A percentile compares a stretch with the other conserved stretches of the same genome.
These are phyloP conservation scores for Gonapodya sp. DNA, from an alignment of 192 early-diverging fungal species.

Conservation along the genomic window DNA sequence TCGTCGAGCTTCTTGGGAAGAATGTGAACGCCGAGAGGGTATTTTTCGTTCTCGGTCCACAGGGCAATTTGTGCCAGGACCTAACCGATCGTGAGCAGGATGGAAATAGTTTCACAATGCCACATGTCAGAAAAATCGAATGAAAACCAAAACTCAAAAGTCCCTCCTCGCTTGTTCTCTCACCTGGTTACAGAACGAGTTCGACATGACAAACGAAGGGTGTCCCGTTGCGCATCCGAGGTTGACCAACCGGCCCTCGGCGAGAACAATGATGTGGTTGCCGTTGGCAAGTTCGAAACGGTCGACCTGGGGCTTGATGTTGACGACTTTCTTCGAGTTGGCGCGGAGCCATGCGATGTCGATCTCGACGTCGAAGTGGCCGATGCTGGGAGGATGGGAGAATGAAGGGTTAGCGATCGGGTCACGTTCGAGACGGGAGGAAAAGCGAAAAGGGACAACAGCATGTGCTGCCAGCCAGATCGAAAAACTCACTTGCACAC, in stretches of 20 bases:
- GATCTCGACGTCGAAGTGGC: conserved; percentile 99
- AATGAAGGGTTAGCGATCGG: neutral
- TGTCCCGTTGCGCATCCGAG: conserved; percentile 98
- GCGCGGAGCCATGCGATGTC: conserved; percentile 97
- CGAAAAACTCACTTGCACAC: conserved; percentile 83
- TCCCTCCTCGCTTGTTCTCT: too few species aligned
- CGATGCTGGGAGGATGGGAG: conserved; percentile 49
- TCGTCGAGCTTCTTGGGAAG: conserved; percentile 99
- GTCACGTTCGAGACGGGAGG: neutral
- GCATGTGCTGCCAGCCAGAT: too few species aligned
- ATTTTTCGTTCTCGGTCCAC: conserved; percentile 81
- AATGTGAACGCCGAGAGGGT: conserved; percentile 93
- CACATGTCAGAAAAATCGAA: neutral
- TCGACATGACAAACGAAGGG: conserved; percentile 99
- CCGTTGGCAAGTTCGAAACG: conserved; percentile 85
- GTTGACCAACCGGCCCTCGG: conserved; percentile 99
- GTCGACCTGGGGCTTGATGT: conserved; percentile 99
- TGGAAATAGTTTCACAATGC: neutral
- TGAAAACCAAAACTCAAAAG: too few species aligned
- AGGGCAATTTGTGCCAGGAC: conserved; percentile 96
- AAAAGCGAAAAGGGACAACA: too few species aligned
- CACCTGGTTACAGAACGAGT: conserved; percentile 96
- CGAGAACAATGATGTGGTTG: conserved; percentile 92
- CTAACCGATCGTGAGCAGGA: neutral
- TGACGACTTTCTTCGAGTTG: conserved; percentile 76